These are phyloP conservation scores for Tricholoma sp. DNA, from an alignment of 768 basidiomycete genomes.

Conservation along the genomic window DNA sequence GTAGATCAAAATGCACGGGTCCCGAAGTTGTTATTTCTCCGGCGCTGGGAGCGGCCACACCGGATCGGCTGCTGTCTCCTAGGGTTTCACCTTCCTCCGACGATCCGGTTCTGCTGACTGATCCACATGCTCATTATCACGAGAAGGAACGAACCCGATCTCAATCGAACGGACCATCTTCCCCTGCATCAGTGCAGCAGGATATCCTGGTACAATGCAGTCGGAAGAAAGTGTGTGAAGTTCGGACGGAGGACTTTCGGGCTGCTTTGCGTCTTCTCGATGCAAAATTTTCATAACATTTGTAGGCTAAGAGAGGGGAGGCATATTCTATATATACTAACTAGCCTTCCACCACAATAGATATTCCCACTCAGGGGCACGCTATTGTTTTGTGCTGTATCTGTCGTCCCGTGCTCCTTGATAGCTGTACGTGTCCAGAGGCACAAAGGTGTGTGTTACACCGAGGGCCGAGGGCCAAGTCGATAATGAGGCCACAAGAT, in stretches of 20 bases:
- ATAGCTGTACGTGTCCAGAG: neutral
- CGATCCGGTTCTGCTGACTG: slow-evolving; percentile 40
- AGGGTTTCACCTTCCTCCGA: slow-evolving; percentile 7
- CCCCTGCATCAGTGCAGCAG: slow-evolving; percentile 54
- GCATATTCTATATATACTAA: neutral
- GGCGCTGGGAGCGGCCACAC: slow-evolving; percentile 42
- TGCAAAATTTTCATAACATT: slow-evolving; percentile 42
- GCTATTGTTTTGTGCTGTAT: neutral
- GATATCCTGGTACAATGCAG: slow-evolving; percentile 61
- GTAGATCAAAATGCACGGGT: slow-evolving; percentile 72
- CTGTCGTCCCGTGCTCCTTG: neutral
- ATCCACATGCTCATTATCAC: slow-evolving; percentile 49
- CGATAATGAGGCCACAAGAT: neutral
- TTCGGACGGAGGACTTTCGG: slow-evolving; percentile 66
- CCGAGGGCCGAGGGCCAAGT: neutral
- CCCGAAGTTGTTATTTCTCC: slow-evolving; percentile 59
- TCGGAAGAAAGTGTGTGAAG: slow-evolving; percentile 57
- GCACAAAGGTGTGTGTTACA: neutral
- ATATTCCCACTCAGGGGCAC: neutral
- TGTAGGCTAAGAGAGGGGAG: neutral
- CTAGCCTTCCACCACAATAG: neutral
- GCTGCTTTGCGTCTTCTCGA: slow-evolving; percentile 76
- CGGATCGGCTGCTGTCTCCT: slow-evolving; percentile 40
- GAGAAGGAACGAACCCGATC: slow-evolving; percentile 32
- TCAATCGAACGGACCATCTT: slow-evolving; percentile 23